Conservation (phyloP, 1,139 yeast genomes). For the Candida glucosophila region DNA sequence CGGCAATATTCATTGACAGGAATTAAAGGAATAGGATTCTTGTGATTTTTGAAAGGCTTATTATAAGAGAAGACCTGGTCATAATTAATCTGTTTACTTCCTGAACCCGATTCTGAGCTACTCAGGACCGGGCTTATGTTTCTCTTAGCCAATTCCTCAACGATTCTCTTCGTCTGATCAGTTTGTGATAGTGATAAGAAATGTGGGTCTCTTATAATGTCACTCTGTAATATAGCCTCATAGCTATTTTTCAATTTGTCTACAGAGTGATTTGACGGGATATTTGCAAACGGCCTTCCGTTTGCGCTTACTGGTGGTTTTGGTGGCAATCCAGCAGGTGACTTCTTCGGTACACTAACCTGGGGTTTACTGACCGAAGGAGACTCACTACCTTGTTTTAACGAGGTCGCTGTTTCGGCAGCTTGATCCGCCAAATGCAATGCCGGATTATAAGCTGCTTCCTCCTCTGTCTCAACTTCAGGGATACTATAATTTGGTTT, state of each 20-base stretch:
- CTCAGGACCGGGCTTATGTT: conserved; percentile 16
- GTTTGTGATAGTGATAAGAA: conserved; percentile 21
- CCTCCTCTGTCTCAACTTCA: conserved; percentile 1
- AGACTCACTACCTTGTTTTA: too few relatives aligned
- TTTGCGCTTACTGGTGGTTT: conserved; percentile 20
- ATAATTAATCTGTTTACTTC: conserved; percentile 15
- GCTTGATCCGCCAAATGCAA: background rate
- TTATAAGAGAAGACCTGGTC: conserved; percentile 35
- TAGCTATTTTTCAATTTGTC: conserved; percentile 22
- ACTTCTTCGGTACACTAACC: conserved; percentile 3
- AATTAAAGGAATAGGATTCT: conserved; percentile 30
- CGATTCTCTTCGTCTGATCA: conserved; percentile 26
- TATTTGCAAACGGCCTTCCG: conserved; percentile 4
- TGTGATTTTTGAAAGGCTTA: conserved; percentile 27
- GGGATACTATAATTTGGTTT: conserved; percentile 2
- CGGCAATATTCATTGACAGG: conserved; percentile 44
- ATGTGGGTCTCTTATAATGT: conserved; percentile 21
- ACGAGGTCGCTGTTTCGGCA: background rate
- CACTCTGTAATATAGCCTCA: conserved; percentile 26
- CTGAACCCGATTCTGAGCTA: conserved; percentile 6
- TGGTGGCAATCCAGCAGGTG: conserved; percentile 20
- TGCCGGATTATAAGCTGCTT: conserved; percentile 4
- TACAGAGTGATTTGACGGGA: too few relatives aligned
- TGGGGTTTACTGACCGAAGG: background rate
- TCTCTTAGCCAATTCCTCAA: conserved; percentile 18